Percentiles rank a stretch among this genome's conserved stretches.
Evolutionary conservation across 345 rosid species (phyloP).

Genomic region (Gossypium turneri): DNA sequence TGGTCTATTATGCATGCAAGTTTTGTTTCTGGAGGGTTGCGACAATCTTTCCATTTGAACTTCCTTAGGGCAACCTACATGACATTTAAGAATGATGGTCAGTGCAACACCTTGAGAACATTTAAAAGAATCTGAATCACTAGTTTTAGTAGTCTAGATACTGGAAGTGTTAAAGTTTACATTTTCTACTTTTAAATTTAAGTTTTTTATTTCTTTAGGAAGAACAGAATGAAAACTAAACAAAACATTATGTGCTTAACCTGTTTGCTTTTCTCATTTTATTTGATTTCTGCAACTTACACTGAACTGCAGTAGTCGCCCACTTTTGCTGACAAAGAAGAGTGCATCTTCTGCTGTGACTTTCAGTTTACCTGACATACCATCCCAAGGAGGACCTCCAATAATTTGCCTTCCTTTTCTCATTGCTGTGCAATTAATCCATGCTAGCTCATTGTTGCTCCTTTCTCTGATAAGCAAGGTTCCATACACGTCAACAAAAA

Average conservation of each 20-base stretch:
- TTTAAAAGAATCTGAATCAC: background rate
- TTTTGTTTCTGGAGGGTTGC: slow-evolving; percentile 46
- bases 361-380: slow-evolving; percentile 28
- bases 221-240: background rate
- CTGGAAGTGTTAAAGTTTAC: background rate
- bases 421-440: slow-evolving; percentile 66
- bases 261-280: slow-evolving; percentile 1
- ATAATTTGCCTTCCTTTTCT: slow-evolving; percentile 46
- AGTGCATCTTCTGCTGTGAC: slow-evolving; percentile 53
- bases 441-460: slow-evolving; percentile 35
- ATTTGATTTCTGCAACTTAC: slow-evolving; percentile 35
- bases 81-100: slow-evolving; percentile 7
- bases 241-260: background rate
- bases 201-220: background rate
- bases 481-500: slow-evolving; percentile 49
- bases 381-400: slow-evolving; percentile 70
- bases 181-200: background rate
- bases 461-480: slow-evolving; percentile 58
- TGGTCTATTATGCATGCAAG: slow-evolving; percentile 58
- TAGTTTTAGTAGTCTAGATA: slow-evolving; percentile 9
- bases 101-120: background rate
- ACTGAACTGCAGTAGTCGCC: slow-evolving; percentile 55
- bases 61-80: slow-evolving; percentile 52
- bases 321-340: slow-evolving; percentile 59
- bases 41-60: slow-evolving; percentile 63